phyloP scores from a whole-genome alignment of 495 filamentous ascomycete species.

The Choiromyces venosus region DNA sequence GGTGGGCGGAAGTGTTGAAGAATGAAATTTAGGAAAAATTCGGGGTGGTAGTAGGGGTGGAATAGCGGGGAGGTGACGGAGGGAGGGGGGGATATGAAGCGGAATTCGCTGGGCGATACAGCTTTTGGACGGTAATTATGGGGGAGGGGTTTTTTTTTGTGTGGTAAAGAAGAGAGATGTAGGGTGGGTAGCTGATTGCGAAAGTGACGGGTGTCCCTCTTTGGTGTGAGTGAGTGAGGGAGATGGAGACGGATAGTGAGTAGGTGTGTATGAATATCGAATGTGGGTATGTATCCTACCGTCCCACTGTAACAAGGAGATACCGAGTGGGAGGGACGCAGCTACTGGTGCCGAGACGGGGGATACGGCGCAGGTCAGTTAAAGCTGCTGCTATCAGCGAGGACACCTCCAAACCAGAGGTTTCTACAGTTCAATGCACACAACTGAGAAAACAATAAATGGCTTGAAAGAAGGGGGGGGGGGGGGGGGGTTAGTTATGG shows the following conservation, averaged over 20 bases:
- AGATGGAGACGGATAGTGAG: conserved; percentile 15
- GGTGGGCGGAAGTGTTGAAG: background rate
- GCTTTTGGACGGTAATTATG: conserved; percentile 6
- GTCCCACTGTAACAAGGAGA: background rate
- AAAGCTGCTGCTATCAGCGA: background rate
- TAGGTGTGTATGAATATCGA: conserved; percentile 8
- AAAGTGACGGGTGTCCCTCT: background rate
- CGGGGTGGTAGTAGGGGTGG: background rate
- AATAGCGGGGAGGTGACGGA: conserved; percentile 12
- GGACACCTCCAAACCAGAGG: background rate
- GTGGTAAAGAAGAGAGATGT: conserved; percentile 1
- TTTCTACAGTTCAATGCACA: background rate
- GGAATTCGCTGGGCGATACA: conserved; percentile 19
- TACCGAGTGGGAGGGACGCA: background rate
- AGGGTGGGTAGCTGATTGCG: background rate
- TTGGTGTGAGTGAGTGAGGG: background rate
- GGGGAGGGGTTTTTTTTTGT: background rate
- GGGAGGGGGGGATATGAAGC: conserved; percentile 9
- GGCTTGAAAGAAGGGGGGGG: background rate
- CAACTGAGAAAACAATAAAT: background rate
- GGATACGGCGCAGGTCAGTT: background rate
- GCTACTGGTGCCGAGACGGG: background rate
- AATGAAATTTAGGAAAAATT: background rate
- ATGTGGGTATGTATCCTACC: conserved; percentile 1
- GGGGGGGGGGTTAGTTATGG: background rate